These are phyloP conservation scores for Fusarium sp. DNA, from an alignment of 2,329 filamentous ascomycete species.

Conservation along the genomic window DNA sequence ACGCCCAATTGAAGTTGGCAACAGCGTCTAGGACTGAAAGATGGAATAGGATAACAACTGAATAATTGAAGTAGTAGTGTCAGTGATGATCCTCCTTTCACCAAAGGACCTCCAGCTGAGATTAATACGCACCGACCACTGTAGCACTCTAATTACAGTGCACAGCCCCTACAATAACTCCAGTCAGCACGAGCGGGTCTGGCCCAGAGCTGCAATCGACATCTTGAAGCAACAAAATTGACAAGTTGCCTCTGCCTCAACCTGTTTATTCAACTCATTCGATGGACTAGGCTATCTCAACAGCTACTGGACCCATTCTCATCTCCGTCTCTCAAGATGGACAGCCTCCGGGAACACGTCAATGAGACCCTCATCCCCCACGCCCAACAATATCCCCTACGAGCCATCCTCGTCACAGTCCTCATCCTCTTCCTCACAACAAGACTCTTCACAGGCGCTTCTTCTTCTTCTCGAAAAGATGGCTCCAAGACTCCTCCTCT, in stretches of 20 bases:
- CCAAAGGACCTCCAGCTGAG: background rate
- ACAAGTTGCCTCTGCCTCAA: constrained; percentile 31
- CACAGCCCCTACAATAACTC: constrained; percentile 32
- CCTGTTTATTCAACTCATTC: background rate
- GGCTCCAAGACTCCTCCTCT: constrained; percentile 40
- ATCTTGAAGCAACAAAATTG: constrained; percentile 25
- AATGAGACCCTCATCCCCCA: constrained; percentile 34
- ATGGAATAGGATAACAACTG: no score
- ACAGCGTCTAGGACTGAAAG: no score
- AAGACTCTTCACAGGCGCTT: constrained; percentile 36
- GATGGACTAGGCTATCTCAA: background rate
- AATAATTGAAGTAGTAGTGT: no score
- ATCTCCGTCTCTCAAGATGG: constrained; percentile 22
- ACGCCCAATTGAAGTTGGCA: no score
- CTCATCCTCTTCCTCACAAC: constrained; percentile 45
- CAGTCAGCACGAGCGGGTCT: constrained; percentile 37
- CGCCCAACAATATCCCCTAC: constrained; percentile 39
- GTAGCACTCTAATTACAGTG: constrained; percentile 21
- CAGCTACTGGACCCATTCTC: background rate
- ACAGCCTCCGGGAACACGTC: constrained; percentile 23
- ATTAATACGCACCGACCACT: constrained; percentile 4
- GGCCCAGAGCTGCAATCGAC: constrained; percentile 25
- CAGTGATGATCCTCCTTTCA: no score
- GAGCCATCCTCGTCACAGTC: constrained; percentile 41
- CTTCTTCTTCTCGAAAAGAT: constrained; percentile 54